These are phyloP conservation scores for Blastobotrys buckinghamii DNA, from an alignment of 1,139 yeast genomes.

Conservation along the genomic window DNA sequence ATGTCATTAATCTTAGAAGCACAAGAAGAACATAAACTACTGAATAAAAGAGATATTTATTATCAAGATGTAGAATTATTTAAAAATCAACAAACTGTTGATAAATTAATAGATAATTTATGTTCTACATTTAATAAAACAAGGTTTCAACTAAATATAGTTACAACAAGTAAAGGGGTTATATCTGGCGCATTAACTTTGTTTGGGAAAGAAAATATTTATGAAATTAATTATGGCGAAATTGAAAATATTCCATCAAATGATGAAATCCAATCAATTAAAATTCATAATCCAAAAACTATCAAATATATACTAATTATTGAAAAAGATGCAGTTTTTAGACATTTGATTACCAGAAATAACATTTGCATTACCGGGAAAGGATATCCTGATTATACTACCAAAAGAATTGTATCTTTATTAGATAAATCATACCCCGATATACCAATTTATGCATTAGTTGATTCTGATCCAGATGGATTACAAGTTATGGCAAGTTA, in stretches of 20 bases:
- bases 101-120: slow-evolving; percentile 37
- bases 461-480: slow-evolving; percentile 69
- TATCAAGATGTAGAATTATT: slow-evolving; percentile 60
- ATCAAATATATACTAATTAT: slow-evolving; percentile 43
- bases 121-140: slow-evolving; percentile 25
- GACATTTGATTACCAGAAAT: slow-evolving; percentile 17
- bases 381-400: slow-evolving; percentile 68
- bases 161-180: slow-evolving; percentile 61
- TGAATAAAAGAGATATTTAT: slow-evolving; percentile 57
- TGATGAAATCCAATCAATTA: slow-evolving; percentile 17
- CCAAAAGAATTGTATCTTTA: slow-evolving; percentile 52
- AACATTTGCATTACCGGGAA: slow-evolving; percentile 40
- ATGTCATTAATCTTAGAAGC: background rate
- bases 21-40: slow-evolving; percentile 11
- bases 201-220: slow-evolving; percentile 16
- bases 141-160: slow-evolving; percentile 39
- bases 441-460: slow-evolving; percentile 44
- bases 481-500: slow-evolving; percentile 49
- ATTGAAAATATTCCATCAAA: slow-evolving; percentile 21
- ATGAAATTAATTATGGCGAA: slow-evolving; percentile 13
- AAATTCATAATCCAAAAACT: slow-evolving; percentile 10
- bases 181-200: slow-evolving; percentile 40
- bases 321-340: slow-evolving; percentile 53
- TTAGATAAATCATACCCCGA: slow-evolving; percentile 43
- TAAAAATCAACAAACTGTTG: slow-evolving; percentile 43